Evolutionary conservation across 768 basidiomycete species (phyloP).

Genomic region (Tulasnella sp.): DNA sequence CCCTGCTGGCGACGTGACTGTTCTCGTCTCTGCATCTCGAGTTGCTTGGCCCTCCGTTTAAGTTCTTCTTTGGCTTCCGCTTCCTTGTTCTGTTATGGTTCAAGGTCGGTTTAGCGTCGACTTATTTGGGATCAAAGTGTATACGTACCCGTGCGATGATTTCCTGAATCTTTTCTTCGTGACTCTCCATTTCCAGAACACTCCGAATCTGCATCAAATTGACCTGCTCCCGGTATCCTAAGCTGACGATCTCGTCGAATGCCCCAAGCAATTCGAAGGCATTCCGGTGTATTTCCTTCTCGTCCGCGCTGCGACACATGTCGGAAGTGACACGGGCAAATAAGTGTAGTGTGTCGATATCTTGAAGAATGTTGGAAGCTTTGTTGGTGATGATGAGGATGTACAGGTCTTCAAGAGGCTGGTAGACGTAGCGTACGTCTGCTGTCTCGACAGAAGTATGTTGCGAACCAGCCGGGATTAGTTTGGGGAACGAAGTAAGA

Average conservation of each 20-base stretch:
- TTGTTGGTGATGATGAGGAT: slow-evolving; percentile 97
- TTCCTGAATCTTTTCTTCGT: slow-evolving; percentile 71
- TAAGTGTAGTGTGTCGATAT: slow-evolving; percentile 92
- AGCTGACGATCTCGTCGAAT: slow-evolving; percentile 90
- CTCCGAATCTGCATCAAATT: slow-evolving; percentile 33
- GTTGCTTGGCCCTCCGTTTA: slow-evolving; percentile 92
- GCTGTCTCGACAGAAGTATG: slow-evolving; percentile 94
- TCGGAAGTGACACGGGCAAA: slow-evolving; percentile 91
- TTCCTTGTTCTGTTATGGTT: slow-evolving; percentile 72
- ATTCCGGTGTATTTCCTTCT: slow-evolving; percentile 80
- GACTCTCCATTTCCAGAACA: slow-evolving; percentile 36
- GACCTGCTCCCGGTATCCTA: slow-evolving; percentile 49
- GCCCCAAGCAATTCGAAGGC: slow-evolving; percentile 89
- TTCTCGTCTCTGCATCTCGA: slow-evolving; percentile 95
- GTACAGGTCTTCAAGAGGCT: slow-evolving; percentile 92
- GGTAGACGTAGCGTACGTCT: slow-evolving; percentile 94
- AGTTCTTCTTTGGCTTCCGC: slow-evolving; percentile 98
- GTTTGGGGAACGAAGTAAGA: slow-evolving; percentile 92
- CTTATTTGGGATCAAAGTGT: no score
- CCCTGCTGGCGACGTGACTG: slow-evolving; percentile 66
- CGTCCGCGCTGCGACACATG: slow-evolving; percentile 74
- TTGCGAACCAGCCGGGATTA: slow-evolving; percentile 89
- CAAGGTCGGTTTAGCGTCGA: not conserved
- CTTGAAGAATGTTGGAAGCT: slow-evolving; percentile 96
- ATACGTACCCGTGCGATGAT: slow-evolving; percentile 81